Conservation (phyloP, 2,329 filamentous ascomycete genomes). For the Pestalotiopsis sp. region DNA sequence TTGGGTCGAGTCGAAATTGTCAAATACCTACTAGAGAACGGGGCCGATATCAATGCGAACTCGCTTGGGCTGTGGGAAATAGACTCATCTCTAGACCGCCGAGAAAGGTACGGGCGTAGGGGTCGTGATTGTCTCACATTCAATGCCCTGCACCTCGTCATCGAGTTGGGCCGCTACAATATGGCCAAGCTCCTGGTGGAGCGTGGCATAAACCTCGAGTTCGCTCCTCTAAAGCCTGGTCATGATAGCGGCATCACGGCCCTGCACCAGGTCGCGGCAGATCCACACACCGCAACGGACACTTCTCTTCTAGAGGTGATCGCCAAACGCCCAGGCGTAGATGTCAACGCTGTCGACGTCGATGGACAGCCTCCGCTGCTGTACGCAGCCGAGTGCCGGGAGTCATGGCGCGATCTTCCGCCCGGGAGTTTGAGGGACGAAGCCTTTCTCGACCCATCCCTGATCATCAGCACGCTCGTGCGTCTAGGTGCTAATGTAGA, state of each 20-base stretch:
- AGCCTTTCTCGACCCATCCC: too few species aligned
- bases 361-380: conserved; percentile 7
- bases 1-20: neutral
- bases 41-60: conserved; percentile 3
- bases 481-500: too few species aligned
- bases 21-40: conserved; percentile 5
- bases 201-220: neutral
- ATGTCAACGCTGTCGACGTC: conserved; percentile 3
- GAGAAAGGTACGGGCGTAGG: neutral
- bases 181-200: neutral
- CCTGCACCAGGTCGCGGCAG: conserved; percentile 1
- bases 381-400: conserved; percentile 1
- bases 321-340: conserved; percentile 1
- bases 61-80: neutral
- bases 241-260: neutral
- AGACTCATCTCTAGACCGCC: neutral
- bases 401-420: neutral
- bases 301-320: neutral
- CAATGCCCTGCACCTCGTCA: neutral
- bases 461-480: too few species aligned
- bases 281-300: neutral
- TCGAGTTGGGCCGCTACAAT: neutral
- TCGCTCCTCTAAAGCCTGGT: neutral
- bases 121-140: neutral
- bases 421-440: neutral